A percentile compares a stretch with the other conserved stretches of the same genome.
Evolutionary conservation across 1,284 basidiomycete genomes (phyloP).

Genomic region (Fomitopsis betulina): DNA sequence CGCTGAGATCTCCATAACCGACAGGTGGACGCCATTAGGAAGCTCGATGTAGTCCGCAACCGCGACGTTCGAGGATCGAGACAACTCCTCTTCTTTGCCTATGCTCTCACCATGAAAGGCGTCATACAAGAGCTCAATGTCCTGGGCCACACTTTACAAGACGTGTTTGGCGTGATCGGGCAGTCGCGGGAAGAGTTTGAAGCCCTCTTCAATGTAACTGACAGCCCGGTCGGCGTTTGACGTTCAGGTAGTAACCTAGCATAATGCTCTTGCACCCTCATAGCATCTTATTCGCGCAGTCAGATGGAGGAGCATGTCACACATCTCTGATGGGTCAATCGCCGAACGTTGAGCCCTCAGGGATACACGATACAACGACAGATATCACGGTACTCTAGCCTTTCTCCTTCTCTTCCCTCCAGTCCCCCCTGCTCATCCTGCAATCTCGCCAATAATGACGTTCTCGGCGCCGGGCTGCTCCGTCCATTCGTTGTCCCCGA

Average conservation of each 20-base stretch:
- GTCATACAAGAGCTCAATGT: slow-evolving; percentile 84
- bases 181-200: slow-evolving; percentile 39
- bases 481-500: slow-evolving; percentile 5
- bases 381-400: slow-evolving; percentile 11
- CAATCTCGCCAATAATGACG: slow-evolving; percentile 42
- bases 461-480: slow-evolving; percentile 7
- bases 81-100: slow-evolving; percentile 90
- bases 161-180: slow-evolving; percentile 85
- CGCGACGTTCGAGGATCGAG: slow-evolving; percentile 70
- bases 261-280: background rate
- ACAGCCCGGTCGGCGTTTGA: background rate
- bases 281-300: background rate
- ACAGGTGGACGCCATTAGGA: slow-evolving; percentile 77
- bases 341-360: background rate
- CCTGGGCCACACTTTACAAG: slow-evolving; percentile 75
- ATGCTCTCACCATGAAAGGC: slow-evolving; percentile 89
- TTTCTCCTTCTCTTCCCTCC: slow-evolving; percentile 15
- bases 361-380: background rate
- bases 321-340: background rate
- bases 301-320: no score
- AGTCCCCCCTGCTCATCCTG: slow-evolving; percentile 12
- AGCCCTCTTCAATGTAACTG: slow-evolving; percentile 25
- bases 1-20: background rate
- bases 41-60: slow-evolving; percentile 79
- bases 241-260: background rate